Conservation (phyloP, 2,329 filamentous ascomycete genomes). For the Cordyceps javanica region DNA sequence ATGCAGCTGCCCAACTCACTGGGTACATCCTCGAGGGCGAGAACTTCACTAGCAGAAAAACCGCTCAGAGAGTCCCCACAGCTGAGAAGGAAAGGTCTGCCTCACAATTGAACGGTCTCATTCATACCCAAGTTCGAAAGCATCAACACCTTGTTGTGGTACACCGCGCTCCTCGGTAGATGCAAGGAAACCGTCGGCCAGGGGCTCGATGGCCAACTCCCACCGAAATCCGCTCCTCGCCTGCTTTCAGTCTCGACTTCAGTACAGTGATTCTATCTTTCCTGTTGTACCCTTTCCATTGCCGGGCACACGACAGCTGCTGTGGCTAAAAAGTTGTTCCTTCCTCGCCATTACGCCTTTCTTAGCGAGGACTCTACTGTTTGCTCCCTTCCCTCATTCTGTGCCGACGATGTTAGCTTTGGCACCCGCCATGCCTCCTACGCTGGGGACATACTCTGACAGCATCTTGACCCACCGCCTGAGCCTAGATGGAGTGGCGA, state of each 20-base stretch:
- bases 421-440: not conserved
- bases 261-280: not conserved
- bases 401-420: not conserved
- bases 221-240: not conserved
- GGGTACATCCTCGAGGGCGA: not conserved
- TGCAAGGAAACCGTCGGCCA: not conserved
- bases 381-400: not conserved
- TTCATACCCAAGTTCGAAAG: not conserved
- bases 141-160: not conserved
- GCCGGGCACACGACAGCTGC: not conserved
- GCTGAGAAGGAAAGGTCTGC: not conserved
- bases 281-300: not conserved
- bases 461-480: constrained; percentile 11
- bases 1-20: no score
- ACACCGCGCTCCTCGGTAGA: not conserved
- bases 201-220: not conserved
- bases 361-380: not conserved
- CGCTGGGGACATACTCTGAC: constrained; percentile 11
- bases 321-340: not conserved
- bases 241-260: constrained; percentile 6
- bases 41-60: not conserved
- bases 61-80: not conserved
- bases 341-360: not conserved
- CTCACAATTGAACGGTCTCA: not conserved
- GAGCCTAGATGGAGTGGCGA: constrained; percentile 16